Base-by-base conservation (phyloP, 2,329 filamentous ascomycete genomes). In the Ophiobolus disseminans region DNA sequence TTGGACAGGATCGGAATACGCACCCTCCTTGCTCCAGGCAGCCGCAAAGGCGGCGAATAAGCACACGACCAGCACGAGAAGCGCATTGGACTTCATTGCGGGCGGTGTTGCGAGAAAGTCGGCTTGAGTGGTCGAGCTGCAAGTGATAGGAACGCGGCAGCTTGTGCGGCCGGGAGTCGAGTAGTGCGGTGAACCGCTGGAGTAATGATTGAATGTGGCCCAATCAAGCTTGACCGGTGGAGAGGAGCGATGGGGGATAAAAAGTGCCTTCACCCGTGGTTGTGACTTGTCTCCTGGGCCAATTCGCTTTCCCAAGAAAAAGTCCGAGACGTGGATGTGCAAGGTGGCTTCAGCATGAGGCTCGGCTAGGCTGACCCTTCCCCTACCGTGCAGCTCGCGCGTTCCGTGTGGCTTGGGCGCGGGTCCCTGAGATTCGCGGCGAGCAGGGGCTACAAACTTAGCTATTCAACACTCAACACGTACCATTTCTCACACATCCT, bases 1-100 rank as follows among this genome's bases (percentile, higher is more conserved):
- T 36, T 3, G 25, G 49, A n/a, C n/a, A n/a, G n/a, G n/a, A n/a
- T n/a, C 16, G 40, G 28, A 20, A 40, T 17, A 72, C 79, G 62
- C 75, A 89, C 90, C 90, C 82, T 96, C 90, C 75, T 94, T 94
- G 48, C 85, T 86, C 90, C 91, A 96, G 37, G 90, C 90, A 32
- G 90, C 90, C 40, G 86, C 83, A 50, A 83, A 83, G 54, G 92
- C 75, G 51, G 82, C 83, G 58, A 91, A 75, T 62, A 88, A 76
- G 76, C 85, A 84, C 51, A 93, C 81, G 73, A 89, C 80, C 60
- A 93, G 66, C 43, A 87, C 81, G 63, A 89, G 76, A 61, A 86
- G 76, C 53, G 75, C 66, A 49, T 84, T 79, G 63, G 86, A 76
- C 82, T 82, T 91, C 90, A 95, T 95, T 62, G 76, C 85, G 48